Conservation (phyloP, 176 grass and related monocot genomes). For the Rhipidocladum racemiflorum region DNA sequence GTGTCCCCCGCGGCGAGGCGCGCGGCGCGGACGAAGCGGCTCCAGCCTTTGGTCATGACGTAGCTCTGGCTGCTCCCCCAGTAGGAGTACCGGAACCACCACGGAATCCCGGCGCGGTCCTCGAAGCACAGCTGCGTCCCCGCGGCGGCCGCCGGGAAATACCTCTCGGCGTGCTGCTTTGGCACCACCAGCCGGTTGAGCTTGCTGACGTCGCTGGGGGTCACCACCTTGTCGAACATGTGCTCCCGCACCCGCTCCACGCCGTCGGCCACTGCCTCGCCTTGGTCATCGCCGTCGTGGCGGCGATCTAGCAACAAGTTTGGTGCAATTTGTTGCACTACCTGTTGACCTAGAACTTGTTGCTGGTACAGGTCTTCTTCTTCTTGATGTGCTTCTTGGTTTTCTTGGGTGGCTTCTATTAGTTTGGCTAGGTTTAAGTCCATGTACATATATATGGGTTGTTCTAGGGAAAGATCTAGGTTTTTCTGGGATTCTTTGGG, state of each 20-base stretch:
- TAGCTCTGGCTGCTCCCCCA: slow-evolving; percentile 87
- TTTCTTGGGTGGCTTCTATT: slow-evolving; percentile 10
- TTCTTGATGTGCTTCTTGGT: slow-evolving; percentile 8
- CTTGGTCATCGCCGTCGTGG: neutral
- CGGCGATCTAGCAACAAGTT: neutral
- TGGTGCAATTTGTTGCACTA: neutral
- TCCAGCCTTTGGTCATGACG: slow-evolving; percentile 82
- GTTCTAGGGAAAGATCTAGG: slow-evolving; percentile 20
- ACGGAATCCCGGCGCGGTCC: slow-evolving; percentile 40
- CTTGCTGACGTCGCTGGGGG: slow-evolving; percentile 87
- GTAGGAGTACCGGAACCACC: slow-evolving; percentile 75
- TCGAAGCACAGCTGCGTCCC: slow-evolving; percentile 57
- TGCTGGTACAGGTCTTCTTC: neutral
- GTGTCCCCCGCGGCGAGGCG: slow-evolving; percentile 56
- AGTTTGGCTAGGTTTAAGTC: slow-evolving; percentile 30
- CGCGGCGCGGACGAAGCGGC: slow-evolving; percentile 64
- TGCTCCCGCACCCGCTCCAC: slow-evolving; percentile 29
- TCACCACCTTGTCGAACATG: slow-evolving; percentile 81
- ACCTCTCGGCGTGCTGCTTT: slow-evolving; percentile 72
- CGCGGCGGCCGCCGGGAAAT: slow-evolving; percentile 48
- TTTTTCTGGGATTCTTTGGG: neutral
- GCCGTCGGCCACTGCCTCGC: neutral
- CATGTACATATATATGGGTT: slow-evolving; percentile 25
- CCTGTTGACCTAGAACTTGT: neutral
- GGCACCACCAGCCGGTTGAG: slow-evolving; percentile 84